Base-by-base conservation (phyloP, 208 protist genomes). In the Kentomonas sorsogonicus region DNA sequence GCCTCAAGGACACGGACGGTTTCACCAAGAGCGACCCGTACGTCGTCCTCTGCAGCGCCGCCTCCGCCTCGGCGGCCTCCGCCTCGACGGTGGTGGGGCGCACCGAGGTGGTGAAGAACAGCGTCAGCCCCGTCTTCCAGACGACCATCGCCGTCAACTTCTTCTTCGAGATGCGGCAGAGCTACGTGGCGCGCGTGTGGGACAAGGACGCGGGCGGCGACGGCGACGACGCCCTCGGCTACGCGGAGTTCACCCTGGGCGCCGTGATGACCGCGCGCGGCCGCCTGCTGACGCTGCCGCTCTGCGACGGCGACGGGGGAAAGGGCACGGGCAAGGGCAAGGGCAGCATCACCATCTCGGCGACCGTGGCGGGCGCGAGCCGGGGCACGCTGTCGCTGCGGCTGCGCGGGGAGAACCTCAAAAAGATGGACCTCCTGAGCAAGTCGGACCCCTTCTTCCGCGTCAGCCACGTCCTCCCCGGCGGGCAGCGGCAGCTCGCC, bases 391-490 rank as follows among this genome's bases (percentile, higher is more conserved):
- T 73, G 23, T 5, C 52, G 0, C 31, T 76, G 11, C 38, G 2
- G 11, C 56, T 80, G 31, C 31, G 59, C 22, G 74, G 74, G 4
- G 34, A 63, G 0, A 36, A 66, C 22, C 60, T 76, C 10, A 76
- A 75, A 57, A 76, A 75, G 57, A 80, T 80, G 74, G 53, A 76
- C 33, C 25, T 72, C 13, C 69, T 80, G 31, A 41, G 64, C 39
- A 76, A 72, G 53, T 64, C 72, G 1, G 72, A 78, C 44, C 56
- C 60, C 16, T 72, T 63, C 43, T 61, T 79, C 29, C 9, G 61
- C 22, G 22, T 79, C 5, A 45, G 48, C 34, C 63, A 64, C 15
- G 30, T 41, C 4, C 53, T 76, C 6, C 60, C 64, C 0, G 54
- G 26, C 13, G 63, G 69, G 0, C 68, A 75, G 47, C 27, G 27